Base-by-base conservation (phyloP, 306 rosid species). In the Prunus mira region DNA sequence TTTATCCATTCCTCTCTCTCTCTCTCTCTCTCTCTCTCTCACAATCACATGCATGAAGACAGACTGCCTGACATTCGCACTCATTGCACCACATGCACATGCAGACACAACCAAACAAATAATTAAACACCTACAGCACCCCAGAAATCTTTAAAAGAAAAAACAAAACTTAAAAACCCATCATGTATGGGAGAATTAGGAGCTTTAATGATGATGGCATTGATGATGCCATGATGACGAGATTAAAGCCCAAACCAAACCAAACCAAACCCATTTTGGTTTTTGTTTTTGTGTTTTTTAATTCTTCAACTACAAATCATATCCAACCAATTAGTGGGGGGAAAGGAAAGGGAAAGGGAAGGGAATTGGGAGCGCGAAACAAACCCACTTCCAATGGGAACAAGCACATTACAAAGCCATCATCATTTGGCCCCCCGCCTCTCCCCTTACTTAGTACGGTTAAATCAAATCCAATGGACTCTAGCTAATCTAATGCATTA, bases 61-160 rank as follows among this genome's bases (percentile, higher is more conserved):
- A 73, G 77, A 73, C 24, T 17, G 55, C 27, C 77, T 89, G 93
- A 91, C 97, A 91, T 74, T 9, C 20, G 80, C 96, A 87, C 93
- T 89, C 92, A 91, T 89, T 86, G 85, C 80, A 71, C 83, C 93
- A 86, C 96, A 91, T 91, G 89, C 92, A 81, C 93, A 87, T 91
- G 96, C 96, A 84, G 86, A 82, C 88, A 63, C 79, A 22, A 79
- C 71, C 46, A 64, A 61, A 63, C 30, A 49, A 43, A 38, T 34
- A 38, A 38, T 38, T 38, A 38, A 38, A 38, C 43, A 38, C 43
- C 43, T 38, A 38, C 43, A 38, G 9, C 43, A 38, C 43, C 43
- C 43, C 43, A 38, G 43, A 38, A 38, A 38, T 38, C 43, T 18
- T 27, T n/a, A 6, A 7, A 15, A 43, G 0, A 11, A 28, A 22